Conservation (phyloP, 2,329 filamentous ascomycete genomes). For the Fusarium equiseti region DNA sequence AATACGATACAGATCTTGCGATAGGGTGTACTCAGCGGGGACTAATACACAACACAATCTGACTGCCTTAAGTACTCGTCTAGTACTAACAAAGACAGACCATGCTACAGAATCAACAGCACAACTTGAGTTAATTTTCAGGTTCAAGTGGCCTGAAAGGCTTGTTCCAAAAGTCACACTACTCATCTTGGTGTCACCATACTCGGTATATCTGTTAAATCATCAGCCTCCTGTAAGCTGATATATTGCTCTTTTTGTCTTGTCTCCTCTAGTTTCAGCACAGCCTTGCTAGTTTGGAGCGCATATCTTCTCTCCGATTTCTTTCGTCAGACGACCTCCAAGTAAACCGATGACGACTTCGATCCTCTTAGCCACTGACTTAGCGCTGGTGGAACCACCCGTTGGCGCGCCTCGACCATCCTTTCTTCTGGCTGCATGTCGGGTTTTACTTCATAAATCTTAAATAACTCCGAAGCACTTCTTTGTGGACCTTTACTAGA, state of each 20-base stretch:
- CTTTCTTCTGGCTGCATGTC: neutral
- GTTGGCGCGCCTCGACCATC: neutral
- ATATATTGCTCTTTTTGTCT: neutral
- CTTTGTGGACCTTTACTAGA: neutral
- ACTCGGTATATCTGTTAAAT: neutral
- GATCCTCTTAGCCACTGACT: neutral
- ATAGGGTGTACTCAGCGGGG: neutral
- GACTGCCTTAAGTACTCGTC: neutral
- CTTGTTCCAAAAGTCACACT: neutral
- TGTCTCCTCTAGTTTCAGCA: neutral
- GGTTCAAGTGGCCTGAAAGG: slow-evolving; percentile 4
- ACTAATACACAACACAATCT: neutral
- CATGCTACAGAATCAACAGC: neutral
- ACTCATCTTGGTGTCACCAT: neutral
- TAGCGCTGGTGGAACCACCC: slow-evolving; percentile 6
- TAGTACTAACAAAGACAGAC: neutral
- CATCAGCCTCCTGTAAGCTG: neutral
- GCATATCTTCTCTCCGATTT: neutral
- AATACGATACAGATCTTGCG: neutral
- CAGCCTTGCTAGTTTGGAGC: neutral
- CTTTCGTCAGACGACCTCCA: neutral
- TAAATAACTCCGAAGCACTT: neutral
- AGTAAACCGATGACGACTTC: slow-evolving; percentile 18
- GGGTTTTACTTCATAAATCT: neutral
- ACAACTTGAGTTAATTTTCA: neutral